Evolutionary conservation across 2,329 filamentous ascomycete species (phyloP), one percentile per base, ranked within the genome.

Genomic region (Metarhizium rileyi): DNA sequence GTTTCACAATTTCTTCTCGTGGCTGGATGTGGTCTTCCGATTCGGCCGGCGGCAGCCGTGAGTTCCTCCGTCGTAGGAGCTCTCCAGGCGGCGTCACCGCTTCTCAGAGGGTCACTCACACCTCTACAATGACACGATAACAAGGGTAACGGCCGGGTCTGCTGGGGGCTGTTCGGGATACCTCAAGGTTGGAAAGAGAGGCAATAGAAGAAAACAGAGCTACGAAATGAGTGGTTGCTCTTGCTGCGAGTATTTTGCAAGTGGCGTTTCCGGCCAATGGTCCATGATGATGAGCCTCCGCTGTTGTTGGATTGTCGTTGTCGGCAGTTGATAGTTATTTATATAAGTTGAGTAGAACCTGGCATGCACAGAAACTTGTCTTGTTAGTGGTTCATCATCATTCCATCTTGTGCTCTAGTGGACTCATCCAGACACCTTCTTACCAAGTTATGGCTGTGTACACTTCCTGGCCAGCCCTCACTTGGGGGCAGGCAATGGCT

Each of bases 401-500:
- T 18, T 20, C 35, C 16, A 10, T 22, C 16, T 38, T 10, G n/a
- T 8, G 10, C 40, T 23, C 5, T 10, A 26, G 9, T 43, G n/a
- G 22, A 16, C 22, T 35, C 35, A 26, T 20, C 26, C 9, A 25
- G 9, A 20, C 14, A 45, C 35, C 20, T 9, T 5, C 33, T 27
- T 18, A 14, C 26, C 16, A n/a, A 23, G 22, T 28, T 26, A 55
- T 52, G 52, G 33, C 50, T 5, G 44, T 60, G 50, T 54, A 47
- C 43, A 54, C 59, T 25, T 47, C 56, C 41, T 30, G 60, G n/a
- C 49, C 54, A 50, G 46, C 47, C 50, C 55, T 60, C 22, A 54
- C 53, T 23, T 61, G 59, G 60, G 50, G 57, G 46, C 59, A 63
- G 47, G 52, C 59, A 20, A 47, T 46, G 41, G 60, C 53, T 49